Evolutionary conservation across 2,329 filamentous ascomycete species (phyloP), one percentile per base, ranked within the genome.

Genomic region (Aspergillaceae sp.): DNA sequence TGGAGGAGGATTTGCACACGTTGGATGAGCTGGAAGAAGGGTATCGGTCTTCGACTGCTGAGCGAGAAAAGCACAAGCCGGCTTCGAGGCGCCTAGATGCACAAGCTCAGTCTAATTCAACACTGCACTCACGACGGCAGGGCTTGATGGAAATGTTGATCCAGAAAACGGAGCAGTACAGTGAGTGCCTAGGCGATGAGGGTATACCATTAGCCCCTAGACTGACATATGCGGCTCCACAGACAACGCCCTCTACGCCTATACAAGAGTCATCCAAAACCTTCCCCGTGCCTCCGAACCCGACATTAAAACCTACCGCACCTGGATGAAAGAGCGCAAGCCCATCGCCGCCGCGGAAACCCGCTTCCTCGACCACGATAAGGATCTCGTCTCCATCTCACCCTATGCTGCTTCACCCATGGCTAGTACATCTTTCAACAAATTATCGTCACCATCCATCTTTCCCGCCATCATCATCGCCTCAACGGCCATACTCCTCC

Each of bases 1-100:
- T 94, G 34, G 89, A 95, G 65, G 83, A 88, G 57, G 81, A 90
- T 47, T 75, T 96, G 1, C 77, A 79, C 11, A 72, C 74, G 0
- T 67, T 92, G 1, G 90, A 95, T 46, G 74, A 79, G 50, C 71
- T 72, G 37, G 74, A 79, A 43, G 63, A 64, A 48, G 65, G 65
- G 50, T 62, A 66, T 43, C 61, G 60, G 36, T 49, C 57, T 41
- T 54, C 54, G 32, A 59, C 59, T 44, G 63, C 56, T 36, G 63
- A 59, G 48, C 62, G 59, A 45, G 61, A 60, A 51, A 65, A 59
- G 38, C 50, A 56, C 1, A 49, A 63, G 29, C 62, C 65, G 4
- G 64, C 68, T 6, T 72, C 70, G 8, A 61, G 69, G 9, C 63
- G 69, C 9, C 57, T 67, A 43, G 68, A 70, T 42, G 61, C 60